Percentiles rank a stretch among this genome's conserved stretches.
These are phyloP conservation scores for Paecilomyces niveus DNA, from an alignment of 2,329 filamentous ascomycete species.

Conservation along the genomic window DNA sequence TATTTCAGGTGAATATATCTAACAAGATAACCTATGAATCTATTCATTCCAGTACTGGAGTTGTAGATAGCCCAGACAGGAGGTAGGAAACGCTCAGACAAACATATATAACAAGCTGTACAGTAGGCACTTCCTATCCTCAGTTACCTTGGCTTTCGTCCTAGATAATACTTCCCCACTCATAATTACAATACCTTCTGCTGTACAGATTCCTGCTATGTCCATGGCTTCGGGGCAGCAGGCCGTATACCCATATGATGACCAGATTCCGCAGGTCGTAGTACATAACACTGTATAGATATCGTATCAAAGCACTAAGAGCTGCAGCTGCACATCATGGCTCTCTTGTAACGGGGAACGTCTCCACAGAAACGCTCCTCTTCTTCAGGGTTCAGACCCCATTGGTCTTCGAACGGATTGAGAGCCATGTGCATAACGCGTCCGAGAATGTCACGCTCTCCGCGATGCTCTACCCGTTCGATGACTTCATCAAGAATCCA, in stretches of 20 bases:
- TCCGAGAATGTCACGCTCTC: conserved; percentile 70
- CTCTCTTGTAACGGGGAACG: conserved; percentile 68
- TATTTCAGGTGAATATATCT: too few species aligned
- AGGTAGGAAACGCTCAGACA: too few species aligned
- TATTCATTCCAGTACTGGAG: too few species aligned
- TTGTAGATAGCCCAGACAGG: too few species aligned
- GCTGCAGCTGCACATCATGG: conserved; percentile 93
- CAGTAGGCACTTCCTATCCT: neutral
- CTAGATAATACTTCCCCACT: neutral
- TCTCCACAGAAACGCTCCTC: conserved; percentile 80
- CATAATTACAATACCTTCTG: neutral
- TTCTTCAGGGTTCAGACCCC: conserved; percentile 57
- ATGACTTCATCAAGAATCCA: conserved; percentile 96
- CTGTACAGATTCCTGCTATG: neutral
- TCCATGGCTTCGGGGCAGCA: too few species aligned
- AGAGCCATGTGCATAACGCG: conserved; percentile 76
- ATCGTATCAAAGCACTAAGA: conserved; percentile 47
- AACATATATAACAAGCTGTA: neutral
- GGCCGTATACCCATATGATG: too few species aligned
- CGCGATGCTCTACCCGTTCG: conserved; percentile 73
- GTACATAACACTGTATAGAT: neutral
- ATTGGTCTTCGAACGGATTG: conserved; percentile 72
- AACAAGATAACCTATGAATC: too few species aligned
- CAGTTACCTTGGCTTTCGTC: neutral
- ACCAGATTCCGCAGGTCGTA: too few species aligned